phyloP scores from a whole-genome alignment of 495 filamentous ascomycete genomes.

The Diplogelasinospora grovesii region DNA sequence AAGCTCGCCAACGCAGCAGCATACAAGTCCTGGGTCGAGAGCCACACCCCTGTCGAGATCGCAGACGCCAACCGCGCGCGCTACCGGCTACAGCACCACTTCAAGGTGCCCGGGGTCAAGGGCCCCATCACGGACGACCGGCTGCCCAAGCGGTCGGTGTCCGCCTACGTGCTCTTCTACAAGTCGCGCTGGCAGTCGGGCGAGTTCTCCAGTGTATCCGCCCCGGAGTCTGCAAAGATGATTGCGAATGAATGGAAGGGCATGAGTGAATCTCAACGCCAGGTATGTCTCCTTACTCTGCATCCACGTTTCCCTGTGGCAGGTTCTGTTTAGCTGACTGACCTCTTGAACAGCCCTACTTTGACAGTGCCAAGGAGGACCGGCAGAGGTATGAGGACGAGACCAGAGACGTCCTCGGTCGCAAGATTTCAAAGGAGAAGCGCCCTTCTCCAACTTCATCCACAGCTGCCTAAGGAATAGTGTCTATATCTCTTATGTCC shows the following conservation, averaged over 20 bases:
- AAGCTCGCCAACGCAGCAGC: slow-evolving; percentile 35
- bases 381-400: too few relatives aligned
- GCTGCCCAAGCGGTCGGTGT: slow-evolving; percentile 40
- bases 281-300: slow-evolving; percentile 30
- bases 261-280: slow-evolving; percentile 44
- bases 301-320: too few relatives aligned
- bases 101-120: neutral
- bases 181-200: slow-evolving; percentile 39
- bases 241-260: slow-evolving; percentile 49
- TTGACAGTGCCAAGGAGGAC: too few relatives aligned
- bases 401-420: too few relatives aligned
- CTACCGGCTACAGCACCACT: slow-evolving; percentile 30
- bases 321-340: too few relatives aligned
- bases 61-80: slow-evolving; percentile 60
- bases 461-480: too few relatives aligned
- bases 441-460: too few relatives aligned
- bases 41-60: slow-evolving; percentile 51
- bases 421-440: too few relatives aligned
- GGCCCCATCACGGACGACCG: slow-evolving; percentile 52
- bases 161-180: slow-evolving; percentile 39
- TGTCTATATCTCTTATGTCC: too few relatives aligned
- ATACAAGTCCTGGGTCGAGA: slow-evolving; percentile 53
- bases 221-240: slow-evolving; percentile 22
- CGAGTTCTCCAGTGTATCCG: slow-evolving; percentile 36
- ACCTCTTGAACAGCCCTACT: too few relatives aligned